These are phyloP conservation scores for Kalmusia sp. DNA, from an alignment of 2,329 filamentous ascomycete species.

Conservation along the genomic window DNA sequence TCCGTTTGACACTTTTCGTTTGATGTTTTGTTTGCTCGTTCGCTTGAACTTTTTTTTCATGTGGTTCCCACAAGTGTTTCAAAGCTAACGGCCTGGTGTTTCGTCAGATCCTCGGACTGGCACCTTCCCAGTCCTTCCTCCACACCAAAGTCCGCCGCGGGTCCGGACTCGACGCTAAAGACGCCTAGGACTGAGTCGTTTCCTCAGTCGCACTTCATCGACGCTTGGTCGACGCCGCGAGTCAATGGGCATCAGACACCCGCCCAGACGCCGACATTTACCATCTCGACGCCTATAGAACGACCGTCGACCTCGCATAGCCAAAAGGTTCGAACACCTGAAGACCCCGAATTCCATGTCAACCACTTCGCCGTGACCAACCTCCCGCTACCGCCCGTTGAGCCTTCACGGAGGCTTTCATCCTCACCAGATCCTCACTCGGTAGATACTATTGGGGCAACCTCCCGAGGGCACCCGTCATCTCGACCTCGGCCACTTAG, in stretches of 20 bases:
- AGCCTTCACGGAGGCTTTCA: constrained; percentile 63
- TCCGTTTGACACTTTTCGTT: constrained; percentile 6
- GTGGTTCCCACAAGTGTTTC: constrained; percentile 32
- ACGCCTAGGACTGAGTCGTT: constrained; percentile 53
- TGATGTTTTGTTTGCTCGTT: constrained; percentile 5
- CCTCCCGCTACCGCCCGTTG: constrained; percentile 65
- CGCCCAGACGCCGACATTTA: constrained; percentile 49
- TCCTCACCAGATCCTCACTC: constrained; percentile 62
- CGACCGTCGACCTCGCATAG: constrained; percentile 45
- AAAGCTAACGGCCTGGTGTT: constrained; percentile 43
- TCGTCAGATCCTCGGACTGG: constrained; percentile 54
- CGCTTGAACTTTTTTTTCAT: constrained; percentile 14
- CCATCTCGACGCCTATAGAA: constrained; percentile 45
- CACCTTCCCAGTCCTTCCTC: constrained; percentile 58
- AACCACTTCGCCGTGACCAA: constrained; percentile 66
- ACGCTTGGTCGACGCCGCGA: constrained; percentile 57
- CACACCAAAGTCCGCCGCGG: constrained; percentile 54
- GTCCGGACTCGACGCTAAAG: constrained; percentile 50
- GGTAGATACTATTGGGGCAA: constrained; percentile 18
- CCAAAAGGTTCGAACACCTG: constrained; percentile 41
- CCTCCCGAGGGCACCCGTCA: constrained; percentile 21
- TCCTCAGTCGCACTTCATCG: constrained; percentile 55
- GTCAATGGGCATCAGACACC: constrained; percentile 50
- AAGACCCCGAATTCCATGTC: constrained; percentile 62
- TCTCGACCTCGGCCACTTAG: constrained; percentile 30